A percentile compares a stretch with the other conserved stretches of the same genome.
phyloP scores from a whole-genome alignment of 2,329 filamentous ascomycete genomes.

The Cucurbitaria berberidis region DNA sequence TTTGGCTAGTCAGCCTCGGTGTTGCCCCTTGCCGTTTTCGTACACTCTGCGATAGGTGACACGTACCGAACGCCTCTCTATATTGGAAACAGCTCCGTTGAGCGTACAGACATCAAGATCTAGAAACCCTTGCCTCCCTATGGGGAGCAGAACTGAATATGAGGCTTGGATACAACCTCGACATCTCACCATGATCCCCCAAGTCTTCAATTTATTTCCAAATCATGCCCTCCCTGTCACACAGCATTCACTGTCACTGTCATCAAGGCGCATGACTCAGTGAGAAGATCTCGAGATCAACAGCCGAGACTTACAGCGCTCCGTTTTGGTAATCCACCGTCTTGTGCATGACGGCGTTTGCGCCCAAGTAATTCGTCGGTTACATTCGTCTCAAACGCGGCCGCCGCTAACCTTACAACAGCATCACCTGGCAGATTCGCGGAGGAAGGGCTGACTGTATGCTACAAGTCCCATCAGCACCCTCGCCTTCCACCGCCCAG shows the following conservation, averaged over 20 bases:
- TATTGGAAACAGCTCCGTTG: not conserved
- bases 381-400: not conserved
- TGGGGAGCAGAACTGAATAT: not conserved
- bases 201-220: not conserved
- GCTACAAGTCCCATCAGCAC: not conserved
- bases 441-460: not conserved
- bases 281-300: slow-evolving; percentile 10
- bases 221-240: slow-evolving; percentile 22
- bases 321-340: slow-evolving; percentile 14
- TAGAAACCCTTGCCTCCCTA: not conserved
- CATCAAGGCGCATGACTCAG: slow-evolving; percentile 12
- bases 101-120: not conserved
- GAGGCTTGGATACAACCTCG: not conserved
- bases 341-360: slow-evolving; percentile 7
- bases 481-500: not conserved
- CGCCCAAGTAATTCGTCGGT: not conserved
- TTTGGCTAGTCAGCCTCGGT: not conserved
- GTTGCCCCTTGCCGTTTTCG: not conserved
- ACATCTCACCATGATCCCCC: not conserved
- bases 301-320: slow-evolving; percentile 8
- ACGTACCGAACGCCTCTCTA: not conserved
- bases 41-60: not conserved
- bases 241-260: slow-evolving; percentile 10
- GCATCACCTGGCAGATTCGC: not conserved
- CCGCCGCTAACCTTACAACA: not conserved